Percentiles rank a stretch among this genome's conserved stretches.
These are phyloP conservation scores for Aureobasidium sp. DNA, from an alignment of 2,329 filamentous ascomycete genomes.

Conservation along the genomic window DNA sequence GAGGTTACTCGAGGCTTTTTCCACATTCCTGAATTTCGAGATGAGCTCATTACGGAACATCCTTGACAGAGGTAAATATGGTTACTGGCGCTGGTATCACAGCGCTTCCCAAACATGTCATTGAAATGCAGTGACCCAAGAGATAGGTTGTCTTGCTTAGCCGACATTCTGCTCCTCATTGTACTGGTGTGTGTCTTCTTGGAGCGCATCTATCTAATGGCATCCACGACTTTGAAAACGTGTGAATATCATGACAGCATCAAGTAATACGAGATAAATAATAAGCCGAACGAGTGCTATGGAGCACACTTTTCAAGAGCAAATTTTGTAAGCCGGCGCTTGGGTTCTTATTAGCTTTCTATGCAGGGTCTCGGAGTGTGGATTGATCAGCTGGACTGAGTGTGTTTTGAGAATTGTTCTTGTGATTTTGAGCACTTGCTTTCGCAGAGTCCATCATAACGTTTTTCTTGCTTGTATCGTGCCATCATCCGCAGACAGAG, in stretches of 20 bases:
- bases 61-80: not conserved
- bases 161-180: not conserved
- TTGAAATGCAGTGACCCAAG: not conserved
- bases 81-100: not conserved
- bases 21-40: not conserved
- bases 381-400: no score
- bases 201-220: no score
- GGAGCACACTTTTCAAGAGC: no score
- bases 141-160: not conserved
- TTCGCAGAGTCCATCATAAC: not conserved
- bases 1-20: not conserved
- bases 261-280: no score
- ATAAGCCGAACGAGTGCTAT: no score
- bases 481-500: not conserved
- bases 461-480: not conserved
- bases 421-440: not conserved
- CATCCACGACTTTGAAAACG: no score
- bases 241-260: no score
- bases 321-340: no score
- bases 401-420: no score
- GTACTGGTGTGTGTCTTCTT: not conserved
- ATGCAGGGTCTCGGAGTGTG: conserved; percentile 5
- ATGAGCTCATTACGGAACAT: not conserved
- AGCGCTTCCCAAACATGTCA: not conserved
- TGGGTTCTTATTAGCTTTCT: not conserved